These are phyloP conservation scores for Davidsoniella neocaledoniae DNA, from an alignment of 2,329 filamentous ascomycete species.

Conservation along the genomic window DNA sequence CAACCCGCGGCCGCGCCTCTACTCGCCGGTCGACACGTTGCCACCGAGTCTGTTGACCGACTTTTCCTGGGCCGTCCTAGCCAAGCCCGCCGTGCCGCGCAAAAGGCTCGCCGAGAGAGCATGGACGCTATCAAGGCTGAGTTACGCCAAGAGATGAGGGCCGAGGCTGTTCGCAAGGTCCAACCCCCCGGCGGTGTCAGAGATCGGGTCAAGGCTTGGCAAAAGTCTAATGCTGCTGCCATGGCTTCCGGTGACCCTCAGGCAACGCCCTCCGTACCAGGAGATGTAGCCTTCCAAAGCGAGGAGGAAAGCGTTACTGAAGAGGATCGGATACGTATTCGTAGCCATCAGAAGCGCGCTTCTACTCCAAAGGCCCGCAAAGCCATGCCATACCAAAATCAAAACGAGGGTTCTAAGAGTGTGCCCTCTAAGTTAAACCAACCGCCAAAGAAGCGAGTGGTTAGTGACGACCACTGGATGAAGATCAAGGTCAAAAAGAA, in stretches of 20 bases:
- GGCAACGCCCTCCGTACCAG: conserved; percentile 38
- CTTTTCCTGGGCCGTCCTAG: conserved; percentile 41
- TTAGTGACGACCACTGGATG: conserved; percentile 86
- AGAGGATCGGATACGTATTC: conserved; percentile 41
- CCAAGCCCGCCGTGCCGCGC: conserved; percentile 35
- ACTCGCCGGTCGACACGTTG: conserved; percentile 26
- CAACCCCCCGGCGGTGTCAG: conserved; percentile 51
- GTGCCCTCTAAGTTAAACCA: conserved; percentile 23
- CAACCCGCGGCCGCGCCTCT: conserved; percentile 20
- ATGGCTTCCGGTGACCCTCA: conserved; percentile 35
- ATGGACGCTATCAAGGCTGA: conserved; percentile 41
- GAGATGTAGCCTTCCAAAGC: conserved; percentile 42
- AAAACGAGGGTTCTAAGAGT: conserved; percentile 11
- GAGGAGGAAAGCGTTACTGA: conserved; percentile 46
- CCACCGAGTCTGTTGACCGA: conserved; percentile 35
- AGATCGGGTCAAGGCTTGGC: conserved; percentile 71
- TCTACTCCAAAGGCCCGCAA: conserved; percentile 3
- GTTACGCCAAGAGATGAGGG: conserved; percentile 20
- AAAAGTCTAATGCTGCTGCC: conserved; percentile 56
- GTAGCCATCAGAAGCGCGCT: conserved; percentile 24
- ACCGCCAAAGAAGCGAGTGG: conserved; percentile 75
- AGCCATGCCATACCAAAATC: neutral
- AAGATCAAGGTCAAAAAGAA: conserved; percentile 38
- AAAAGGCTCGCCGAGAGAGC: conserved; percentile 37
- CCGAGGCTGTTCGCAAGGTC: conserved; percentile 37